Conservation (phyloP, 1,284 basidiomycete species). For the Crocinoboletus sp. region DNA sequence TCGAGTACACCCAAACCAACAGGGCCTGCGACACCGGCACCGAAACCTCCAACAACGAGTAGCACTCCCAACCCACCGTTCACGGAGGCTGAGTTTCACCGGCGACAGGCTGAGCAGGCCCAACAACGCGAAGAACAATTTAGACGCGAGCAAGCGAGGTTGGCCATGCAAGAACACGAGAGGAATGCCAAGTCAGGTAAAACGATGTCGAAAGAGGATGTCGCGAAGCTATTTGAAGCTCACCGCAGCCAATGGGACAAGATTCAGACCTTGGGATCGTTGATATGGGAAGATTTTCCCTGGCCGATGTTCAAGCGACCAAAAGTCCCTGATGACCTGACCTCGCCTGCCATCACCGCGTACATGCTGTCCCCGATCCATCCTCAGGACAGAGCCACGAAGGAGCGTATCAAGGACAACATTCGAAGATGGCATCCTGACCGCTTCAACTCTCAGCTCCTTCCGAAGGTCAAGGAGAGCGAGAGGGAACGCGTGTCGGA, state of each 20-base stretch:
- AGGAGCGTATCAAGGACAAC: constrained; percentile 59
- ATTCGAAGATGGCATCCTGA: constrained; percentile 55
- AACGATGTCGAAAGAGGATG: constrained; percentile 49
- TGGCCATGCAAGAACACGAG: constrained; percentile 38
- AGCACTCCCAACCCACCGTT: constrained; percentile 22
- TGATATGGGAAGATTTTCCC: constrained; percentile 59
- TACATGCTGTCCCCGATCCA: constrained; percentile 56
- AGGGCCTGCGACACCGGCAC: constrained; percentile 23
- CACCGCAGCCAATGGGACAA: constrained; percentile 58
- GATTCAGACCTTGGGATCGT: constrained; percentile 33
- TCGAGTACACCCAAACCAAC: constrained; percentile 30
- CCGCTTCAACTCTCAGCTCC: constrained; percentile 45
- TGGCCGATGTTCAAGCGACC: constrained; percentile 65
- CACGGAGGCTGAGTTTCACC: constrained; percentile 49
- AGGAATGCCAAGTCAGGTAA: constrained; percentile 42
- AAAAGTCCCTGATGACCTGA: constrained; percentile 53
- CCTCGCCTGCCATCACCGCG: constrained; percentile 45
- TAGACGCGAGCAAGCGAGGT: constrained; percentile 50
- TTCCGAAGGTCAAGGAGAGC: constrained; percentile 47
- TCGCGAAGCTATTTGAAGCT: constrained; percentile 45
- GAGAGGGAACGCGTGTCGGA: constrained; percentile 45
- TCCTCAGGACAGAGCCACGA: constrained; percentile 46
- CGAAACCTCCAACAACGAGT: constrained; percentile 17
- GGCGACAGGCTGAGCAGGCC: constrained; percentile 52
- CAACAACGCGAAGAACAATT: constrained; percentile 56